A percentile compares a stretch with the other conserved stretches of the same genome.
Conservation (phyloP, 495 filamentous ascomycete species). For the Lasiosphaeriaceae sp. region DNA sequence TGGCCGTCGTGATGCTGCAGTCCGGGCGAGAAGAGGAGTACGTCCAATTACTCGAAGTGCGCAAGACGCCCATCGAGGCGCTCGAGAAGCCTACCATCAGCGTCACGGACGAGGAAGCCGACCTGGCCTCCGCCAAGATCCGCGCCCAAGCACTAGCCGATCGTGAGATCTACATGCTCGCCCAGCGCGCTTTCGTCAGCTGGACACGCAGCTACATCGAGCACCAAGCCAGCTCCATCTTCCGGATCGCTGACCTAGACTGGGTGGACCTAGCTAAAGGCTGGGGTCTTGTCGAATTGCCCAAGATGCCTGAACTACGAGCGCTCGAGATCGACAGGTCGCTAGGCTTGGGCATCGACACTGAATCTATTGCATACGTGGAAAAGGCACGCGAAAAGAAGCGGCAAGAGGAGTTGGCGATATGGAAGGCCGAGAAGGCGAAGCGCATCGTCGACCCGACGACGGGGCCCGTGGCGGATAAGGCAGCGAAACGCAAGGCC, state of each 20-base stretch:
- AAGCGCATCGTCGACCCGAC: conserved; percentile 40
- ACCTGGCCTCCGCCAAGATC: conserved; percentile 48
- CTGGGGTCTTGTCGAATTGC: conserved; percentile 77
- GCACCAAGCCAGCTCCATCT: conserved; percentile 86
- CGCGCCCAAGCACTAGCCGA: conserved; percentile 62
- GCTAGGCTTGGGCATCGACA: conserved; percentile 84
- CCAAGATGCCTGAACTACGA: conserved; percentile 90
- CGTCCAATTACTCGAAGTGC: conserved; percentile 77
- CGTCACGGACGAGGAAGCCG: conserved; percentile 55
- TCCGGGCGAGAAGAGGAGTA: conserved; percentile 86
- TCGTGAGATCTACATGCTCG: conserved; percentile 82
- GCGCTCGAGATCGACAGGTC: conserved; percentile 64
- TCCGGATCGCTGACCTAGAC: conserved; percentile 74
- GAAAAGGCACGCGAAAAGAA: conserved; percentile 75
- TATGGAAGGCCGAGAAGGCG: conserved; percentile 26
- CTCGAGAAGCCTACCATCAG: conserved; percentile 47
- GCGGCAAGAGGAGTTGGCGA: conserved; percentile 48
- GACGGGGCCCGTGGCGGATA: conserved; percentile 31
- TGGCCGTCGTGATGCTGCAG: conserved; percentile 80
- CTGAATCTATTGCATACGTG: conserved; percentile 60
- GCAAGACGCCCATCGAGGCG: conserved; percentile 78
- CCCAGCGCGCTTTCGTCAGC: conserved; percentile 84
- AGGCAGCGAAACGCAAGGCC: conserved; percentile 44
- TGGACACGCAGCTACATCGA: conserved; percentile 90
- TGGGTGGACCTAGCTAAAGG: conserved; percentile 77